Evolutionary conservation across 805 yeast species (phyloP), one percentile per base, ranked within the genome.

Genomic region (Ogataea saltuana): DNA sequence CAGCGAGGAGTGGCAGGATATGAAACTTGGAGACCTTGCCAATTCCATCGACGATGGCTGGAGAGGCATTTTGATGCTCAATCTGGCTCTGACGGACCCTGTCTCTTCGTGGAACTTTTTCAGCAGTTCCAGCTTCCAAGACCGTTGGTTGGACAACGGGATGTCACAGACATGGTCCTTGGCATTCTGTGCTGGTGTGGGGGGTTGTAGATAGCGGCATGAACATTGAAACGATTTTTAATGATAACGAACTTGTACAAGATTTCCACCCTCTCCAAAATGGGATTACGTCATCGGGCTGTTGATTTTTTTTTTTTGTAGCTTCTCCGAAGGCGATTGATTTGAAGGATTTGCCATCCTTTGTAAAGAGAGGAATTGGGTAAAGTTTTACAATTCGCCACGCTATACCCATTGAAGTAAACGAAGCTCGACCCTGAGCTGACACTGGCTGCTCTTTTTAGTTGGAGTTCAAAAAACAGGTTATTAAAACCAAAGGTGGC

Each of bases 131-230:
- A 37, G 44, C 30, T 71, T 68, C 39, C 61, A 64, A 34, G 51
- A 58, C 20, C 53, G 56, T 11, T 74, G 72, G 62, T 64, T 80
- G 49, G 86, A 81, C 51, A 71, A 76, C 47, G 87, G 86, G 20
- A 79, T 76, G 72, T 76, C 83, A 53, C 63, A 75, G 48, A 77
- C 84, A 4, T 81, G 85, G 85, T 63, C 76, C 37, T 64, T 79
- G 48, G 81, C 84, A 0, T 80, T 70, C 58, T 65, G 80, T 40
- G 85, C 80, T 35, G 85, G 83, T 10, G 56, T 66, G 42, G 63
- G 67, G 1, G 65, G 63, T 6, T 45, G 45, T 30, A 35, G 27
- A 10, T 25, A 25, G 12, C 21, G 18, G 22, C 3, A 12, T 21
- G 9, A 15, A 18, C 26, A 9, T 33, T 18, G 10, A 6, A 15